Evolutionary conservation across 192 early-diverging fungal species (phyloP).

Genomic region (Podila verticillata): DNA sequence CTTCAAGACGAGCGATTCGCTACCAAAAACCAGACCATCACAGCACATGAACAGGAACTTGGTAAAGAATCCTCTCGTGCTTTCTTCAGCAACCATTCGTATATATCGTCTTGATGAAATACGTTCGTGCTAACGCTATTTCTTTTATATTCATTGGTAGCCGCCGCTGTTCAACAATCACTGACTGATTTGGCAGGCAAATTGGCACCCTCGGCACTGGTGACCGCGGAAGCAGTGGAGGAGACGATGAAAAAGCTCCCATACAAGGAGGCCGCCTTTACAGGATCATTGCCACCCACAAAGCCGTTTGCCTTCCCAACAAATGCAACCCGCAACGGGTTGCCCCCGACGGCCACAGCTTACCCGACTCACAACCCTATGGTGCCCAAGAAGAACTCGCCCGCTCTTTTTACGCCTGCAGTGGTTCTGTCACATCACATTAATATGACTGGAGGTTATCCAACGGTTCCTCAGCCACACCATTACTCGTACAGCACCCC

Average conservation of each 20-base stretch:
- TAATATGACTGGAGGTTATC: slow-evolving; percentile 50
- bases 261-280: slow-evolving; percentile 53
- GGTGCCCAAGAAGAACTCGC: slow-evolving; percentile 4
- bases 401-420: slow-evolving; percentile 23
- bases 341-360: slow-evolving; percentile 32
- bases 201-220: slow-evolving; percentile 49
- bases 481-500: slow-evolving; percentile 23
- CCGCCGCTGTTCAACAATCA: slow-evolving; percentile 38
- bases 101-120: not conserved
- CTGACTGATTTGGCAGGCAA: slow-evolving; percentile 36
- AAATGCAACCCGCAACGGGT: slow-evolving; percentile 21
- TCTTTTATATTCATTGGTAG: slow-evolving; percentile 13
- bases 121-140: no score
- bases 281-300: slow-evolving; percentile 59
- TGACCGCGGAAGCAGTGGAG: slow-evolving; percentile 46
- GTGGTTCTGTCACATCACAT: slow-evolving; percentile 38
- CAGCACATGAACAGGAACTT: slow-evolving; percentile 50
- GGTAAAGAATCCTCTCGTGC: slow-evolving; percentile 36
- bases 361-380: slow-evolving; percentile 28
- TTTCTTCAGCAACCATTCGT: not conserved
- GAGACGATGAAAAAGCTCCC: slow-evolving; percentile 53
- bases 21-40: slow-evolving; percentile 42
- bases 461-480: slow-evolving; percentile 21
- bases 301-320: slow-evolving; percentile 60
- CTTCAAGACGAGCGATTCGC: slow-evolving; percentile 61